Evolutionary conservation across 1,139 yeast genomes (phyloP).

Genomic region (Arxiozyma slooffiae): DNA sequence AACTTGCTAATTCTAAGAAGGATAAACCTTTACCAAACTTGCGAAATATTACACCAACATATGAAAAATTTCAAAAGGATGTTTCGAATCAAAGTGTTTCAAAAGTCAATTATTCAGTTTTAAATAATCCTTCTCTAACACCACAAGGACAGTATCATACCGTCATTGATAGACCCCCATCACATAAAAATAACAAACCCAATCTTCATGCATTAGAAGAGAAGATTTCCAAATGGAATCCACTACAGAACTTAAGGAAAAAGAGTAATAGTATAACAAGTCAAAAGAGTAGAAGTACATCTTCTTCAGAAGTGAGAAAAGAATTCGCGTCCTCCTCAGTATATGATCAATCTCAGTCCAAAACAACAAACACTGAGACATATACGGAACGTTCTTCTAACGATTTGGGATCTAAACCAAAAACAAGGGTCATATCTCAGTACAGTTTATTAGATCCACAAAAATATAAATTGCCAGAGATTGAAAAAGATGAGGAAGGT

Average conservation of each 20-base stretch:
- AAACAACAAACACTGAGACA: slow-evolving; percentile 1
- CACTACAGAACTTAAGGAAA: slow-evolving; percentile 20
- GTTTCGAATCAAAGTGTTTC: slow-evolving; percentile 8
- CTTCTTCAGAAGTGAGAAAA: slow-evolving; percentile 1
- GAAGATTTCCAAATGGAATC: slow-evolving; percentile 25
- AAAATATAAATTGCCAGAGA: slow-evolving; percentile 21
- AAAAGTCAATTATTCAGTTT: slow-evolving; percentile 2
- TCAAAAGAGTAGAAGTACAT: neutral
- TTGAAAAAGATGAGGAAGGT: slow-evolving; percentile 20
- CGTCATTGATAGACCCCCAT: slow-evolving; percentile 17
- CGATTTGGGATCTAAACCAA: neutral
- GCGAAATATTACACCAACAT: slow-evolving; percentile 14
- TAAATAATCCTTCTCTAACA: slow-evolving; percentile 4
- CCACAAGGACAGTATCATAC: slow-evolving; percentile 18
- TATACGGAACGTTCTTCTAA: neutral
- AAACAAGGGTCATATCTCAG: slow-evolving; percentile 10
- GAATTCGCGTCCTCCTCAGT: slow-evolving; percentile 5
- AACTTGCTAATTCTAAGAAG: neutral
- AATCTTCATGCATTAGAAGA: slow-evolving; percentile 19
- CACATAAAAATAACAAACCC: slow-evolving; percentile 14
- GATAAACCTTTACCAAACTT: slow-evolving; percentile 3
- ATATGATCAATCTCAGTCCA: slow-evolving; percentile 3
- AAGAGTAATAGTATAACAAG: slow-evolving; percentile 14
- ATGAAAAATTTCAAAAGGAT: slow-evolving; percentile 21
- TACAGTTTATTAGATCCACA: slow-evolving; percentile 12